Conservation (phyloP, 106 monocot species). For the Dioscorea zingiberensis region DNA sequence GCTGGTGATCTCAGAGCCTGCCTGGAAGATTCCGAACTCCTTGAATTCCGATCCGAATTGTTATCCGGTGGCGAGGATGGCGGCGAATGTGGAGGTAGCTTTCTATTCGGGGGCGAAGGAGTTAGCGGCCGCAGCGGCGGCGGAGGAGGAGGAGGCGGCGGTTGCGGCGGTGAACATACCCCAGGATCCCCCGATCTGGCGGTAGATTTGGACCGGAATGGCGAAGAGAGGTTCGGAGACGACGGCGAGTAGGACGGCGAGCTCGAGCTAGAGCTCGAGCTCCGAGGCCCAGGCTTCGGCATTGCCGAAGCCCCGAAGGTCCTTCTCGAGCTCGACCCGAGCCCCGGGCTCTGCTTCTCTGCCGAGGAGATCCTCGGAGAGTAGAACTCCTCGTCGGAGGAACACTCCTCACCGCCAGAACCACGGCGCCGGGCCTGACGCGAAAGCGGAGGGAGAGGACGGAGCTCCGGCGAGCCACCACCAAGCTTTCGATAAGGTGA, state of each 20-base stretch:
- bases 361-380: slow-evolving; percentile 37
- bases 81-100: slow-evolving; percentile 32
- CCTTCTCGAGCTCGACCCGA: slow-evolving; percentile 14
- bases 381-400: slow-evolving; percentile 56
- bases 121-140: slow-evolving; percentile 22
- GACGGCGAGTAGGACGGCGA: slow-evolving; percentile 33
- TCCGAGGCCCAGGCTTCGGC: slow-evolving; percentile 23
- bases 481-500: slow-evolving; percentile 24
- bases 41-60: slow-evolving; percentile 2
- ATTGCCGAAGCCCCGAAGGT: slow-evolving; percentile 7
- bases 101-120: slow-evolving; percentile 37
- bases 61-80: slow-evolving; percentile 25
- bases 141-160: slow-evolving; percentile 12
- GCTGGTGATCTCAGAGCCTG: slow-evolving; percentile 2
- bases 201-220: slow-evolving; percentile 19
- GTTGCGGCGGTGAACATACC: slow-evolving; percentile 15
- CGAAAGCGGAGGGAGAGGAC: slow-evolving; percentile 59
- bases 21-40: neutral
- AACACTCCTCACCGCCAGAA: slow-evolving; percentile 16
- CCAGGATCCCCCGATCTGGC: slow-evolving; percentile 9
- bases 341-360: slow-evolving; percentile 13
- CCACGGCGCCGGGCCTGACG: slow-evolving; percentile 13
- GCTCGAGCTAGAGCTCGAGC: slow-evolving; percentile 10
- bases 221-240: slow-evolving; percentile 7
- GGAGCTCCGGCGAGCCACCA: slow-evolving; percentile 69